These are phyloP conservation scores for Calonectria pseudoreteaudii DNA, from an alignment of 2,329 filamentous ascomycete genomes.

Conservation along the genomic window DNA sequence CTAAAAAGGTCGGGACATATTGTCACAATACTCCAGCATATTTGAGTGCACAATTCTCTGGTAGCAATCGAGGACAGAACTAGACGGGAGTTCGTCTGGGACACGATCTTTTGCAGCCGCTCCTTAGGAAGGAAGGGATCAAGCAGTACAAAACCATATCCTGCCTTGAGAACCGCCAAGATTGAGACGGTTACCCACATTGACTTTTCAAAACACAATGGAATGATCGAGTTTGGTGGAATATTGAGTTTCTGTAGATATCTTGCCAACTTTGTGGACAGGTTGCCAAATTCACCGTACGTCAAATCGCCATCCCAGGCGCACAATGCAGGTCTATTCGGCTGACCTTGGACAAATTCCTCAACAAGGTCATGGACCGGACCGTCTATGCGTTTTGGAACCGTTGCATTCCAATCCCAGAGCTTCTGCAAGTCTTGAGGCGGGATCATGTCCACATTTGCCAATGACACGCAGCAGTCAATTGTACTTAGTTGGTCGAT, in stretches of 20 bases:
- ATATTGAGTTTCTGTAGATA: neutral
- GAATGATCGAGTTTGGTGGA: neutral
- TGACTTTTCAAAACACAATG: neutral
- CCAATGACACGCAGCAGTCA: neutral
- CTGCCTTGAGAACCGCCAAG: neutral
- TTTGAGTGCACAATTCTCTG: neutral
- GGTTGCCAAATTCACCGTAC: neutral
- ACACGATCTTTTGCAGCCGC: neutral
- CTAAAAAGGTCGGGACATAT: neutral
- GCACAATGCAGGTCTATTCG: neutral
- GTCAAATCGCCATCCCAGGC: conserved; percentile 1
- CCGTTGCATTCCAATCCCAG: conserved; percentile 22
- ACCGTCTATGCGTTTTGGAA: conserved; percentile 26
- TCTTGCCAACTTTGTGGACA: neutral
- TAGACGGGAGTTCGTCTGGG: neutral
- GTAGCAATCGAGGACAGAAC: neutral
- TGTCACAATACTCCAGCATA: neutral
- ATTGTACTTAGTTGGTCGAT: neutral
- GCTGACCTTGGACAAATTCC: conserved; percentile 6
- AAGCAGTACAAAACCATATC: neutral
- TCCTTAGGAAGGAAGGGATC: neutral
- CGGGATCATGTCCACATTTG: conserved; percentile 24
- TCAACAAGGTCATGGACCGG: conserved; percentile 32
- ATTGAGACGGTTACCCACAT: neutral
- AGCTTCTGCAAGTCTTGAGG: conserved; percentile 33